Conservation (phyloP, 2,329 filamentous ascomycete species). For the Paraphoma chrysanthemicola region DNA sequence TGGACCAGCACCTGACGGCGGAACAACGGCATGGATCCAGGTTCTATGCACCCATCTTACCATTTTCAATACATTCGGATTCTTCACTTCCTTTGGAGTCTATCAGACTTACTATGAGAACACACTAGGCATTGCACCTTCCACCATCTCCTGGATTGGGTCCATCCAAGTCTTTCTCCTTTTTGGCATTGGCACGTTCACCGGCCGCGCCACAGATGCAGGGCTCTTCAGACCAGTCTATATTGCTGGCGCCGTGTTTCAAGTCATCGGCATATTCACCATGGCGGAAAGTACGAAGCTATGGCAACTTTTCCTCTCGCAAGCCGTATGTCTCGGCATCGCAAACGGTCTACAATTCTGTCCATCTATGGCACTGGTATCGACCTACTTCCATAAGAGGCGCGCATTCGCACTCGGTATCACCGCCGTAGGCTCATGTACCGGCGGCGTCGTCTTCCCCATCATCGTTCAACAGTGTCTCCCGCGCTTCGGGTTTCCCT, state of each 20-base stretch:
- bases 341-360: conserved; percentile 59
- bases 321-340: conserved; percentile 65
- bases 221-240: conserved; percentile 38
- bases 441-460: conserved; percentile 41
- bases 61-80: conserved; percentile 64
- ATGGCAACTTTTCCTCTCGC: conserved; percentile 49
- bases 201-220: conserved; percentile 39
- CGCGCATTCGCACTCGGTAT: conserved; percentile 40
- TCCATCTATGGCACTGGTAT: conserved; percentile 63
- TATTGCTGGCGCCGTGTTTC: conserved; percentile 36
- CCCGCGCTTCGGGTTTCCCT: conserved; percentile 58
- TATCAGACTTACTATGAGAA: conserved; percentile 62
- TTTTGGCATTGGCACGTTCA: conserved; percentile 38
- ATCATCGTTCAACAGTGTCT: conserved; percentile 42
- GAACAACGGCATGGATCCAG: conserved; percentile 63
- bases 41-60: conserved; percentile 58
- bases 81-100: conserved; percentile 62
- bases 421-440: conserved; percentile 34
- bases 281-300: conserved; percentile 35
- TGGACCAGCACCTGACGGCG: conserved; percentile 54
- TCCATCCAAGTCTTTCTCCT: conserved; percentile 42
- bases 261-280: conserved; percentile 44
- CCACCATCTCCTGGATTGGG: conserved; percentile 43
- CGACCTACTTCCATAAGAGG: conserved; percentile 44
- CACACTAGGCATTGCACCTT: conserved; percentile 45